Evolutionary conservation across 2,329 filamentous ascomycete genomes (phyloP).

Genomic region (Gnomoniopsis smithogilvyi): DNA sequence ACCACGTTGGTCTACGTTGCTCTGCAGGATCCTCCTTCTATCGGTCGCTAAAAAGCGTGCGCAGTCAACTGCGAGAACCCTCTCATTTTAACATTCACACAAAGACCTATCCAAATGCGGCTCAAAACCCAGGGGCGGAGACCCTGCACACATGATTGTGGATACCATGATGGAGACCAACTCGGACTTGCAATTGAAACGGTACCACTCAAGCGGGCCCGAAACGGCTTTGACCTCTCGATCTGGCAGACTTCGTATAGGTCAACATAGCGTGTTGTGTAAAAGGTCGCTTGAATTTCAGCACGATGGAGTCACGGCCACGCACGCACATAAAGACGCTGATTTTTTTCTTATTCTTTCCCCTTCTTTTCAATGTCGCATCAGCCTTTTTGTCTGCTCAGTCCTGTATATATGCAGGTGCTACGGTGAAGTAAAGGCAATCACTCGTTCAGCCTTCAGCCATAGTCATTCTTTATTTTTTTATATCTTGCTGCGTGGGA

Average conservation of each 20-base stretch:
- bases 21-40: not conserved
- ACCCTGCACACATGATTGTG: not conserved
- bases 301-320: too few relatives aligned
- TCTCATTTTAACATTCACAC: not conserved
- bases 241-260: conserved; percentile 3
- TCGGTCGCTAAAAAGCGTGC: not conserved
- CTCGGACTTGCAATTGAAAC: not conserved
- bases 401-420: conserved; percentile 2
- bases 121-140: not conserved
- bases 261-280: not conserved
- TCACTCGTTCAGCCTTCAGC: conserved; percentile 1
- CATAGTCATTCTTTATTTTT: conserved; percentile 6
- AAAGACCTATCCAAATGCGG: not conserved
- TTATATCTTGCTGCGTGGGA: not conserved
- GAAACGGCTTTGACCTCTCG: conserved; percentile 7
- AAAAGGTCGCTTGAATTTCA: not conserved
- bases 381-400: not conserved
- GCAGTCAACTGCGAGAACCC: not conserved
- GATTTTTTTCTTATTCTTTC: not conserved
- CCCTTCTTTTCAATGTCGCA: too few relatives aligned
- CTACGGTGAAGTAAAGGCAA: conserved; percentile 1
- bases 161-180: not conserved
- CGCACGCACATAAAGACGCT: too few relatives aligned
- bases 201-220: not conserved
- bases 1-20: too few relatives aligned